Evolutionary conservation across 1,284 basidiomycete genomes (phyloP).

Genomic region (Farysia itapuensis): DNA sequence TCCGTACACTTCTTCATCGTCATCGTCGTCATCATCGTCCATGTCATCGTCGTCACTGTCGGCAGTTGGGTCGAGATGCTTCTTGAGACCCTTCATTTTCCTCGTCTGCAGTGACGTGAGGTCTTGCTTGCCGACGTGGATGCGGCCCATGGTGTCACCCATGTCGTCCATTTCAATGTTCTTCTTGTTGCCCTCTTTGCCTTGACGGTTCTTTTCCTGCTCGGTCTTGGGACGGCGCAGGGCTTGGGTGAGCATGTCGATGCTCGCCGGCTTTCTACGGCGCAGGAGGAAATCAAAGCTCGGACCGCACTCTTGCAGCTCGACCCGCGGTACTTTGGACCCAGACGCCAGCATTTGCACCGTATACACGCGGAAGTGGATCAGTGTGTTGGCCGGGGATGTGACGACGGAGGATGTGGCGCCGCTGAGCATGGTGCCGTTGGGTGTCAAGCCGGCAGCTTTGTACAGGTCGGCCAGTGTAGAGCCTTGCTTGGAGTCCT

Average conservation of each 20-base stretch:
- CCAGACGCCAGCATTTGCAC: slow-evolving; percentile 71
- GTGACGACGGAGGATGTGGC: slow-evolving; percentile 55
- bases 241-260: slow-evolving; percentile 78
- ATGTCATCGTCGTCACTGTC: slow-evolving; percentile 45
- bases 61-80: slow-evolving; percentile 32
- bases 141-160: slow-evolving; percentile 88
- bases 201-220: slow-evolving; percentile 69
- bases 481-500: background rate
- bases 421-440: slow-evolving; percentile 61
- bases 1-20: slow-evolving; percentile 7
- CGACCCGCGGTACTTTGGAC: slow-evolving; percentile 63
- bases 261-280: slow-evolving; percentile 73
- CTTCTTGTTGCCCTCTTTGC: slow-evolving; percentile 77
- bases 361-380: slow-evolving; percentile 88
- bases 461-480: slow-evolving; percentile 46
- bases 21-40: slow-evolving; percentile 29
- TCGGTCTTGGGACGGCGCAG: slow-evolving; percentile 82
- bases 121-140: slow-evolving; percentile 90
- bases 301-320: slow-evolving; percentile 87
- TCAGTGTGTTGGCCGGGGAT: slow-evolving; percentile 67
- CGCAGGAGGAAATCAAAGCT: slow-evolving; percentile 81
- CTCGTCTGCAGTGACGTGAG: slow-evolving; percentile 79
- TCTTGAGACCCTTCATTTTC: slow-evolving; percentile 87
- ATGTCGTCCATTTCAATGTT: slow-evolving; percentile 91
- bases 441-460: slow-evolving; percentile 39